phyloP scores from a whole-genome alignment of 805 yeast genomes.

The Saccharomyces paradoxus region DNA sequence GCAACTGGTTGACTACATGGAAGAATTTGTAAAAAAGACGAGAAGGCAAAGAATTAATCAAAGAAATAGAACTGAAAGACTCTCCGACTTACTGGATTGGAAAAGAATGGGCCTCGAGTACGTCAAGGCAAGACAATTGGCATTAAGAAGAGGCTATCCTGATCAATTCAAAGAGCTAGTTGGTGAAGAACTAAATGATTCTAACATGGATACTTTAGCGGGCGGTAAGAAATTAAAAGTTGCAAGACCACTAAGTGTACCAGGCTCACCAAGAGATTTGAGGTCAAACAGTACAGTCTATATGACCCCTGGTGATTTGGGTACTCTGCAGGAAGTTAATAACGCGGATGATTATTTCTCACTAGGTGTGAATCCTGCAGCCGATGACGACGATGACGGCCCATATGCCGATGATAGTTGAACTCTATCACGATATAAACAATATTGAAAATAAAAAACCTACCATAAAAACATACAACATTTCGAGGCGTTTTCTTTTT shows the following conservation, averaged over 20 bases:
- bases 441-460: constrained; percentile 34
- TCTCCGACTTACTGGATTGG: constrained; percentile 92
- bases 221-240: constrained; percentile 52
- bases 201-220: constrained; percentile 26
- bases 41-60: constrained; percentile 97
- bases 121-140: constrained; percentile 86
- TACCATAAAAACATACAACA: neutral
- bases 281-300: constrained; percentile 40
- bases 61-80: constrained; percentile 91
- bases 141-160: constrained; percentile 90
- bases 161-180: constrained; percentile 49
- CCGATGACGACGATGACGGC: constrained; percentile 36
- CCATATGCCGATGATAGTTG: constrained; percentile 31
- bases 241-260: constrained; percentile 90
- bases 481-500: neutral
- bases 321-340: constrained; percentile 86
- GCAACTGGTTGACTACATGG: constrained; percentile 85
- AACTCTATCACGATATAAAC: constrained; percentile 12
- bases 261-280: constrained; percentile 78
- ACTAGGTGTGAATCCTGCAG: constrained; percentile 26
- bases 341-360: constrained; percentile 72
- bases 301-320: constrained; percentile 97
- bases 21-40: constrained; percentile 76
- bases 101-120: constrained; percentile 96
- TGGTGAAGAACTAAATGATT: constrained; percentile 25